Conservation (phyloP, 2,329 filamentous ascomycete genomes). For the Rhynchosporium graminicola region DNA sequence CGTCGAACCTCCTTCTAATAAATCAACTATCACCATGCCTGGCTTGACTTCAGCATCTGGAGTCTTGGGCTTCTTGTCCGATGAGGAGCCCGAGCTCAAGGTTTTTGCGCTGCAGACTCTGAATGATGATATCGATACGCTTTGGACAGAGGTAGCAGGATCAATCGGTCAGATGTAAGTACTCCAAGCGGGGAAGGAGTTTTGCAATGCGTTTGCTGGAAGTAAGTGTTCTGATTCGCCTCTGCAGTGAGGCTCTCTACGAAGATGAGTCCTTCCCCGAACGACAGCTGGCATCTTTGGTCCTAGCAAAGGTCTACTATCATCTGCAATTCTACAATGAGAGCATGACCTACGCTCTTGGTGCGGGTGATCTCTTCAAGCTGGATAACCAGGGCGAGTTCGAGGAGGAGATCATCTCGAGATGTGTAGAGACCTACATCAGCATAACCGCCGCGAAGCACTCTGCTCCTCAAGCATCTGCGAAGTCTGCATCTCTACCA, state of each 20-base stretch:
- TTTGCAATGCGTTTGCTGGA: neutral
- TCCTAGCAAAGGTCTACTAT: conserved; percentile 98
- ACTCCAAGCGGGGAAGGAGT: neutral
- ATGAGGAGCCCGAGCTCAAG: conserved; percentile 92
- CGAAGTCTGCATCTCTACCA: conserved; percentile 51
- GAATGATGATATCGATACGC: conserved; percentile 93
- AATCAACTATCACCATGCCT: conserved; percentile 62
- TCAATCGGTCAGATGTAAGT: conserved; percentile 90
- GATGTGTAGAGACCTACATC: conserved; percentile 98
- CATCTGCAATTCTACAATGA: conserved; percentile 98
- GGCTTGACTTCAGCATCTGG: conserved; percentile 92
- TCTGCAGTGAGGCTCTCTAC: conserved; percentile 84
- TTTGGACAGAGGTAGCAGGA: conserved; percentile 96
- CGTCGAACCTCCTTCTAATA: neutral
- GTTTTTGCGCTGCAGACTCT: conserved; percentile 93
- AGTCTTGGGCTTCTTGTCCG: conserved; percentile 90
- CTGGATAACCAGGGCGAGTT: conserved; percentile 90
- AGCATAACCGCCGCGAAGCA: conserved; percentile 65
- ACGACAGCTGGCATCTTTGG: conserved; percentile 88
- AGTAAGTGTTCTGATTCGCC: conserved; percentile 27
- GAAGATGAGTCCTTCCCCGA: conserved; percentile 95
- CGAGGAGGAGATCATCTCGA: conserved; percentile 98
- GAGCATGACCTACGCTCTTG: conserved; percentile 97
- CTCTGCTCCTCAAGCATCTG: conserved; percentile 52
- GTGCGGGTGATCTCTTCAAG: conserved; percentile 92